Base-by-base conservation (phyloP, 2,329 filamentous ascomycete genomes). In the Aspergillus sp. region DNA sequence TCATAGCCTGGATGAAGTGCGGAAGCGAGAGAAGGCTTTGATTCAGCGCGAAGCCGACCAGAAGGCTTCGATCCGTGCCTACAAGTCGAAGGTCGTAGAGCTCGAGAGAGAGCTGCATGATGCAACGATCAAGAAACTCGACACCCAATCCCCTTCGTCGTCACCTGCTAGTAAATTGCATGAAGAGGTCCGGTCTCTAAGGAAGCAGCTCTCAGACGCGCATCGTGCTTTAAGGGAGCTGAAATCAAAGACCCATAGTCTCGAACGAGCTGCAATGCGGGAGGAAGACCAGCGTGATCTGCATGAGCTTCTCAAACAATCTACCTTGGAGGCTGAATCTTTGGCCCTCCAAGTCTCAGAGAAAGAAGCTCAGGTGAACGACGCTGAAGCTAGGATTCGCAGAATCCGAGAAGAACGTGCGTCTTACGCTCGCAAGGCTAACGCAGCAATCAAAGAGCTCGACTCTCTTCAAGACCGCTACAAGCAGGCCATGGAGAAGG, bases 341-440 rank as follows among this genome's bases (percentile, higher is more conserved):
- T 80, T 95, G n/a, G 87, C 90, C 64, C 81, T 90, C 57, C 86
- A 90, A 67, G 81, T 95, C 26, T 80, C 83, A 5, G 85, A 89
- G 67, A 86, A 89, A 60, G 87, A 91, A 55, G 80, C 84, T 55
- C 82, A 85, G 13, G 83, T 93, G 48, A 83, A 84, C 41, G 74
- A 78, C 56, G 63, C 79, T 47, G 78, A 76, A 62, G 63, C 63
- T 13, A 90, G 93, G 64, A 81, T 96, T 18, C 85, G 89, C 56
- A 83, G 87, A 24, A 73, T 82, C 32, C 76, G 79, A 11, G 77
- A 80, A 55, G 79, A 81, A 61, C 76, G 79, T 26, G 69, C 71
- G 43, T 67, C 68, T 11, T 76, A 74, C 26, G 69, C 71, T 34
- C 72, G 76, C 51, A 76, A 75, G 61, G 74, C 74, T 5, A 74